These are phyloP conservation scores for Aspergillus affinis DNA, from an alignment of 495 filamentous ascomycete genomes.

Conservation along the genomic window DNA sequence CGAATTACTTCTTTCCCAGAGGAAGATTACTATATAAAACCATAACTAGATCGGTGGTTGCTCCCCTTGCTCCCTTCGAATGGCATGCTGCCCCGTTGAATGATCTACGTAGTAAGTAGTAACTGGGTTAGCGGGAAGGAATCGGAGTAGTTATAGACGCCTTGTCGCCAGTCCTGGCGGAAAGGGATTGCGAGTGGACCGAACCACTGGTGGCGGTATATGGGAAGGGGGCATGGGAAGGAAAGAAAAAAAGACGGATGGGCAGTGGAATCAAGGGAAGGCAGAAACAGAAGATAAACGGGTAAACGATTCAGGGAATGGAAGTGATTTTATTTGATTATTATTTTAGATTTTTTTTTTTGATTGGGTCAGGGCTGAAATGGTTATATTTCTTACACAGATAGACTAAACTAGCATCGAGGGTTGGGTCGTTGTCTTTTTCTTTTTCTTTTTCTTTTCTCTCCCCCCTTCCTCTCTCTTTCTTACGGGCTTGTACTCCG, in stretches of 20 bases:
- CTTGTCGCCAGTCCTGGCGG: conserved; percentile 13
- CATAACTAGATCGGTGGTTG: conserved; percentile 2
- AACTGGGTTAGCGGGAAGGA: conserved; percentile 19
- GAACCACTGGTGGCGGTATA: conserved; percentile 15
- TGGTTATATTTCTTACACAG: background rate
- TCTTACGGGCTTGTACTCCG: background rate
- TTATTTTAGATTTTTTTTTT: background rate
- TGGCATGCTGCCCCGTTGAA: conserved; percentile 16
- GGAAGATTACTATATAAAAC: background rate
- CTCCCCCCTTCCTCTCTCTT: background rate
- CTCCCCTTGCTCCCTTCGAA: conserved; percentile 18
- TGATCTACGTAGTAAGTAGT: conserved; percentile 22
- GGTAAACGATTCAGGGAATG: background rate
- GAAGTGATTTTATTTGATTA: background rate
- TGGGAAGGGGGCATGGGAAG: background rate
- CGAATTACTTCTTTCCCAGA: background rate
- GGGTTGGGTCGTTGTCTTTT: background rate
- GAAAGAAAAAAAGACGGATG: background rate
- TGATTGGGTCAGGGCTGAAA: background rate
- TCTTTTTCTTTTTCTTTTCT: background rate
- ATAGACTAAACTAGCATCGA: background rate
- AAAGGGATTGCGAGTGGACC: conserved; percentile 26
- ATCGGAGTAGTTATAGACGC: conserved; percentile 8
- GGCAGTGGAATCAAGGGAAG: background rate
- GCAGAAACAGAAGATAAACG: background rate